Evolutionary conservation across 2,329 filamentous ascomycete species (phyloP).

Genomic region (Aspergillus awamori): DNA sequence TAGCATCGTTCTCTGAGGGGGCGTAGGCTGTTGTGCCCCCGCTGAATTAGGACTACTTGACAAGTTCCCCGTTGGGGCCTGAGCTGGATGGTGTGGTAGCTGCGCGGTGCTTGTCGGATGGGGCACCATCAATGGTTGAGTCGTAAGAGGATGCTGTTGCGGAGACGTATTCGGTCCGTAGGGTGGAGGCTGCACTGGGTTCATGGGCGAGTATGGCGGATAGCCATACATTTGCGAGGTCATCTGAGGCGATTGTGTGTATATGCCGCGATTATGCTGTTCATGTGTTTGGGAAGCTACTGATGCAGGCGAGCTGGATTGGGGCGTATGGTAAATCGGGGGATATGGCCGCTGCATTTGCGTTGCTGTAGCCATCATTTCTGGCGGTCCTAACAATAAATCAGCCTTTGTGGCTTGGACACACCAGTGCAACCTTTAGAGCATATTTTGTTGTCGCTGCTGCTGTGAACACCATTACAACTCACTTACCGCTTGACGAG

Average conservation of each 20-base stretch:
- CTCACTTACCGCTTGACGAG: constrained; percentile 75
- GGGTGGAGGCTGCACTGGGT: constrained; percentile 57
- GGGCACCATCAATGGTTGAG: constrained; percentile 58
- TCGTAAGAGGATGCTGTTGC: constrained; percentile 59
- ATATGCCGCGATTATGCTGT: constrained; percentile 79
- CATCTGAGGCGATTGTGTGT: constrained; percentile 79
- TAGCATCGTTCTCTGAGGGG: constrained; percentile 40
- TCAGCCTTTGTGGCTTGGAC: constrained; percentile 54
- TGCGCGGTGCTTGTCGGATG: constrained; percentile 42
- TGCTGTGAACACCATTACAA: not conserved
- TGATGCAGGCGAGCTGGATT: constrained; percentile 91
- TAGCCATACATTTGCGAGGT: constrained; percentile 84
- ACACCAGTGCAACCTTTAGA: not conserved
- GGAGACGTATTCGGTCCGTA: constrained; percentile 60
- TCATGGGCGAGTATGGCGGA: constrained; percentile 57
- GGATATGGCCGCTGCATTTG: constrained; percentile 75
- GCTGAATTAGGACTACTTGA: constrained; percentile 64
- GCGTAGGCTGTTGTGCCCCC: constrained; percentile 42
- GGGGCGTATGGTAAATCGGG: constrained; percentile 92
- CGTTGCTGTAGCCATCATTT: constrained; percentile 66
- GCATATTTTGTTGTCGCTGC: too few species aligned
- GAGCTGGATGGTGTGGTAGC: constrained; percentile 45
- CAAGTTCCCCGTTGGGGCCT: constrained; percentile 61
- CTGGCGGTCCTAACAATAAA: constrained; percentile 69
- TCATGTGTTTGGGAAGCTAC: constrained; percentile 90